Evolutionary conservation across 2,329 filamentous ascomycete genomes (phyloP).

Genomic region (Penicillium digitatum): DNA sequence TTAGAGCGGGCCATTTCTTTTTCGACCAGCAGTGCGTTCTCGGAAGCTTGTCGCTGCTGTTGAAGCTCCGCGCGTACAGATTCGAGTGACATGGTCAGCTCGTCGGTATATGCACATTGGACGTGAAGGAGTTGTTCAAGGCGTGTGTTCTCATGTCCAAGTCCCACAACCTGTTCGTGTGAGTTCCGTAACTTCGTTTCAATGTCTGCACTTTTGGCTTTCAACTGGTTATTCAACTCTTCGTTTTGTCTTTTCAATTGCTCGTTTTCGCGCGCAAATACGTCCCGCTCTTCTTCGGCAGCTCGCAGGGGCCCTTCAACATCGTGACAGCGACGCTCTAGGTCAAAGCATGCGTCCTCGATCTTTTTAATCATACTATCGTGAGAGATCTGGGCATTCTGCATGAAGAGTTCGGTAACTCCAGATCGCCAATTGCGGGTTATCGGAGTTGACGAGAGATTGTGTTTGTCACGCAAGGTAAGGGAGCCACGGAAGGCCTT

Average conservation of each 20-base stretch:
- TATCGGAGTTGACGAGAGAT: constrained; percentile 15
- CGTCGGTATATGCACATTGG: constrained; percentile 37
- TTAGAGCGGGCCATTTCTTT: constrained; percentile 31
- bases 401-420: constrained; percentile 45
- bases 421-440: constrained; percentile 50
- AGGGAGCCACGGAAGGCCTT: constrained; percentile 11
- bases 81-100: constrained; percentile 34
- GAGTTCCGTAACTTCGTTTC: constrained; percentile 37
- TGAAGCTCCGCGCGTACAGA: constrained; percentile 37
- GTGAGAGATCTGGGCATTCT: constrained; percentile 43
- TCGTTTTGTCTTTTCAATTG: constrained; percentile 34
- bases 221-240: constrained; percentile 27
- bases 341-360: constrained; percentile 52
- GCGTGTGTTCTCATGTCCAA: constrained; percentile 42
- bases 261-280: constrained; percentile 35
- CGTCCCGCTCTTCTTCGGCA: constrained; percentile 34
- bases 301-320: constrained; percentile 53
- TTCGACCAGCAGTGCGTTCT: constrained; percentile 26
- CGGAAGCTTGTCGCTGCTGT: constrained; percentile 32
- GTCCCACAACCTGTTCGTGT: constrained; percentile 33
- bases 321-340: constrained; percentile 54
- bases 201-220: constrained; percentile 32
- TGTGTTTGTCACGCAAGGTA: constrained; percentile 8
- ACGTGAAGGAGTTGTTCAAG: constrained; percentile 37
- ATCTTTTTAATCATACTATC: constrained; percentile 50